Evolutionary conservation across 495 filamentous ascomycete genomes (phyloP), one percentile per base, ranked within the genome.

Genomic region (Penicillium crystallinum): DNA sequence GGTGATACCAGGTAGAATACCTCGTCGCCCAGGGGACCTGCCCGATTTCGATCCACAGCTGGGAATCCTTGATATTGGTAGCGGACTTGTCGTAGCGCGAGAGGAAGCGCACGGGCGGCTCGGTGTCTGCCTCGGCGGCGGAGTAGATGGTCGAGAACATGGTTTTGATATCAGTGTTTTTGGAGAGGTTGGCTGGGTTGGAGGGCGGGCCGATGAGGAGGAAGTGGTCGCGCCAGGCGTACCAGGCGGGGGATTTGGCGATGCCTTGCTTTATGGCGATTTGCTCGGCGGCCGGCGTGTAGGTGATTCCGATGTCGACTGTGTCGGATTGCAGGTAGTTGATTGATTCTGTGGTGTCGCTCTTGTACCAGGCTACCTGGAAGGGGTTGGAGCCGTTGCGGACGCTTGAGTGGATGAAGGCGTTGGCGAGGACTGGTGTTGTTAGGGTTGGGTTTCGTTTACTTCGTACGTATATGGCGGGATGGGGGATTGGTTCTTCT

Each of bases 11-110:
- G 14, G 59, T 67, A 1, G 74, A 72, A 52, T 65, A 65, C 9
- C 60, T 49, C 0, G 59, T 70, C 3, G 71, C 69, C 71, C 71
- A 75, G 14, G 72, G 74, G 11, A 71, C 65, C 51, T 76, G 68
- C 9, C 75, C 74, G 42, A 77, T 76, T 1, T 48, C 51, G 33
- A 71, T 60, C 71, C 73, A 78, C 12, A 76, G 47, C 53, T 63
- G 37, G 0, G 69, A 72, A n/a, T 76, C 75, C 43, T 74, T 73
- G 55, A 78, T 76, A 34, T 74, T 76, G 5, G 69, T 73, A 0
- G 74, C 74, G 5, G 71, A 75, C 49, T 74, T 77, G 56, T 78
- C 75, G 49, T 64, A 71, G 5, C 69, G 68, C 25, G 48, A 52
- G 35, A 78, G 65, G 40, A 75, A 77, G 11, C 66, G 63, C 9